Evolutionary conservation across 306 rosid species (phyloP).

Genomic region (Vigna angularis): DNA sequence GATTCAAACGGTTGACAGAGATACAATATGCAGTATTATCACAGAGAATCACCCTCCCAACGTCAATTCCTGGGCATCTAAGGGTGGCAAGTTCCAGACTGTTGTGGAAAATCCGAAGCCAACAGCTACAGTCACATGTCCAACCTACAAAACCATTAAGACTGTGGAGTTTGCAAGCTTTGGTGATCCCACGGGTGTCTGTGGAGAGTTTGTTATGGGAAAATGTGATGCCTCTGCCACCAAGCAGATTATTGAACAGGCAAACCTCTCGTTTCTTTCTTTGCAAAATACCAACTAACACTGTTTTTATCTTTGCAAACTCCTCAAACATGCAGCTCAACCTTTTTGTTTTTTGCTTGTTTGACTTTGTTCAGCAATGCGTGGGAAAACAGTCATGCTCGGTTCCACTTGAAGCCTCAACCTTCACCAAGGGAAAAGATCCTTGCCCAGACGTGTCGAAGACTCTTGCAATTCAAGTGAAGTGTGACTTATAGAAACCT

Average conservation of each 20-base stretch:
- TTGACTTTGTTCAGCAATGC: constrained; percentile 63
- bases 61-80: constrained; percentile 57
- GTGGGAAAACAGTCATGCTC: constrained; percentile 59
- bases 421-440: constrained; percentile 50
- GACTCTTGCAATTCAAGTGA: constrained; percentile 69
- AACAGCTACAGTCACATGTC: constrained; percentile 61
- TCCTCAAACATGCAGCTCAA: not conserved
- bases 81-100: constrained; percentile 46
- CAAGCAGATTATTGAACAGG: constrained; percentile 61
- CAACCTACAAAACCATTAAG: constrained; percentile 52
- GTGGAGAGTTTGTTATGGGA: constrained; percentile 65
- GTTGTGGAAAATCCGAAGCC: constrained; percentile 26
- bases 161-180: constrained; percentile 79
- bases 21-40: constrained; percentile 72
- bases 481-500: constrained; percentile 41
- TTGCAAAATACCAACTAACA: not conserved
- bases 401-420: constrained; percentile 48
- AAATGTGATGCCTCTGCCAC: constrained; percentile 53
- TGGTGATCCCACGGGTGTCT: constrained; percentile 71
- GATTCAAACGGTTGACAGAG: constrained; percentile 64
- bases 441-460: constrained; percentile 54
- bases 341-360: not conserved
- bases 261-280: constrained; percentile 2
- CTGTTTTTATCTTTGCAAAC: not conserved
- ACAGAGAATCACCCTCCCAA: constrained; percentile 67